Evolutionary conservation across 768 basidiomycete genomes (phyloP).

Genomic region (Pluteus cervinus): DNA sequence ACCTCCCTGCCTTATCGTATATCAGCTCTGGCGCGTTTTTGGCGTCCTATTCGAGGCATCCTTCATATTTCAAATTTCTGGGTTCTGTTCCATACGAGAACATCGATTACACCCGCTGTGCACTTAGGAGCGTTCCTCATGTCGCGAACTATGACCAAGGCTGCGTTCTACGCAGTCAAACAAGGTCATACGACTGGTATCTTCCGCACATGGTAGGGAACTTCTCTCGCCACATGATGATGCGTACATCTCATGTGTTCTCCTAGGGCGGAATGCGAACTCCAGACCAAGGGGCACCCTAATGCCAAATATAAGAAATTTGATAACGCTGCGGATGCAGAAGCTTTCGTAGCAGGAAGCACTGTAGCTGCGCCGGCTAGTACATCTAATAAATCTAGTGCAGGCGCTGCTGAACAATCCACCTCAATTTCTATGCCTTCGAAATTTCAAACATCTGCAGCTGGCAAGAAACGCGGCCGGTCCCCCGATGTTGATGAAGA

Average conservation of each 20-base stretch:
- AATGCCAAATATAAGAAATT: conserved; percentile 70
- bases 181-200: conserved; percentile 61
- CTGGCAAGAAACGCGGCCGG: conserved; percentile 27
- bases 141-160: conserved; percentile 28
- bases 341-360: conserved; percentile 37
- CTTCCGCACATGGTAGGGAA: conserved; percentile 60
- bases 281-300: conserved; percentile 59
- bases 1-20: no score
- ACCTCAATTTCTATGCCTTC: not conserved
- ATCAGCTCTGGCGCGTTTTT: no score
- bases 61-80: no score
- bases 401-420: not conserved
- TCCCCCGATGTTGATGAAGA: conserved; percentile 23
- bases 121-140: no score
- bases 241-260: conserved; percentile 6
- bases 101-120: no score
- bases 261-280: conserved; percentile 65
- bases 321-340: conserved; percentile 45
- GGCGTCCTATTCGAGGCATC: no score
- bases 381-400: not conserved
- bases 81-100: no score
- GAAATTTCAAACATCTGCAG: conserved; percentile 1
- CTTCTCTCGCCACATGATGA: not conserved
- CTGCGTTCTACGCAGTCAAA: conserved; percentile 68
- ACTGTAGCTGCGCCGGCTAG: conserved; percentile 1